Evolutionary conservation across 345 rosid genomes (phyloP), one percentile per base, ranked within the genome.

Genomic region (Bruguiera gymnorhiza): DNA sequence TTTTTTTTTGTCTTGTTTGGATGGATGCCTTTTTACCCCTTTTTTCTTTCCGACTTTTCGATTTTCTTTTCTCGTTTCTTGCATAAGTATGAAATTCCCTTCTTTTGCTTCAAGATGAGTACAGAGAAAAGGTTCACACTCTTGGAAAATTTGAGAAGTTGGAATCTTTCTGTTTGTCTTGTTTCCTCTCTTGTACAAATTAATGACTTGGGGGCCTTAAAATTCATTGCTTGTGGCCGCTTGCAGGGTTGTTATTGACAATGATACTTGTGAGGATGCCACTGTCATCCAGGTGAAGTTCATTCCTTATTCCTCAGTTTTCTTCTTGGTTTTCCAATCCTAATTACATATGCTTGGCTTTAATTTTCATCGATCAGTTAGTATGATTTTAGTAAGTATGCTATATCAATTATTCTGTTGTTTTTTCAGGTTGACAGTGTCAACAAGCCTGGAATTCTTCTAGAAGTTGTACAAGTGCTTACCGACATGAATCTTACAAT

Each of bases 401-500:
- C 15, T 43, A 13, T 15, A 43, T 43, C 18, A 43, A 15, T 43
- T 13, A 15, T 43, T 43, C 19, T 76, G 48, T 13, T 75, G 19
- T 34, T 8, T 55, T 55, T 70, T 58, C 81, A 93, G 98, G 92
- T 91, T 76, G 96, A 86, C 71, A 87, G 92, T 76, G 83, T 84
- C 39, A 89, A 86, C 83, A 89, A 86, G 78, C 96, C 88, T 65
- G 98, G 96, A 61, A 88, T 89, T 70, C 92, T 93, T 20, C 87
- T 93, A 50, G 89, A 93, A 81, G 98, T 91, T 65, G 83, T 91
- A 58, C 97, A 93, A 81, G 97, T 88, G 69, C 94, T 93, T 60
- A 88, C 86, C 31, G 96, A 91, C 76, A 80, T 88, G 92, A 83
- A 93, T 70, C 94, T 93, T 71, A 78, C 84, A 29, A 93, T 93